Evolutionary conservation across 371 early-diverging fungal genomes (phyloP), one percentile per base, ranked within the genome.

Genomic region (Umbelopsis sp.): DNA sequence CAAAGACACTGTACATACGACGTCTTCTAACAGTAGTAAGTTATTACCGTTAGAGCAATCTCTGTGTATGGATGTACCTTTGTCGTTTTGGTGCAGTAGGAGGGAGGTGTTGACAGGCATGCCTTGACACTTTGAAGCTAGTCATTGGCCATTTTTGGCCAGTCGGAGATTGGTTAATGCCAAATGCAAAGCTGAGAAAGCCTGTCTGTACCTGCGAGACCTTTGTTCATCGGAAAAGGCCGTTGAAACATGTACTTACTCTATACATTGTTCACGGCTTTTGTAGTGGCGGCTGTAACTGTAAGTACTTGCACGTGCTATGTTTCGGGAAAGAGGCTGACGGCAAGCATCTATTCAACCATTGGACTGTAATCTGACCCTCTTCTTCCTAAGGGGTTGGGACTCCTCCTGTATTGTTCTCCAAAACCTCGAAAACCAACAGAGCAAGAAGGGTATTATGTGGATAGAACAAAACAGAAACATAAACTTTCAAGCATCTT

Each of bases 351-450:
- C 18, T 35, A 35, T 29, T 35, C 29, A 11, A 16, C 12, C 12
- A 35, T 29, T 3, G 12, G 37, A 12, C 38, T 63, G 37, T 41
- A 41, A 57, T 18, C 57, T 48, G 18, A 57, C 57, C 57, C 29
- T 35, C 35, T 57, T 63, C 44, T 46, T 20, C 66, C 24, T 50
- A 85, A 22, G 86, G 50, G 84, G 16, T 35, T 85, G 20, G 76
- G 75, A 8, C 69, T 82, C 45, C 75, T 88, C 9, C 45, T 76
- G 37, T 37, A 79, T 44, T 73, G 75, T 18, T 78, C 87, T n/a
- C 89, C 89, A 16, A 76, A 69, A 62, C 87, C 88, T 22, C 80
- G 89, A 48, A 48, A 70, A 22, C 77, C 75, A 48, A 87, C 86
- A 18, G 82, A 82, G 44, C 79, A 72, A 24, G 91, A 91, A 69